phyloP scores from a whole-genome alignment of 2,329 filamentous ascomycete genomes.

The Fusarium sp. region DNA sequence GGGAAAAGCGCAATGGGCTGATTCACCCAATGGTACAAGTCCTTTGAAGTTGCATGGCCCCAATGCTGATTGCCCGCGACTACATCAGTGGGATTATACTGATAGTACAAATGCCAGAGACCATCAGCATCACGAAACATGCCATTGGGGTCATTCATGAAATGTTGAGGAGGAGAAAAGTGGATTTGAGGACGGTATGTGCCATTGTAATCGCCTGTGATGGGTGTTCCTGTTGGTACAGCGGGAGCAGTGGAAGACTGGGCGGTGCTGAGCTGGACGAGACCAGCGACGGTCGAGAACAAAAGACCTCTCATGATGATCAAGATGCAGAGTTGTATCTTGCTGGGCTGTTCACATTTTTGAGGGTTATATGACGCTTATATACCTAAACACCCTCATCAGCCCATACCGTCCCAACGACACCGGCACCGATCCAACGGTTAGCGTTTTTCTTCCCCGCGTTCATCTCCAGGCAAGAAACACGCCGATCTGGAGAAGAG shows the following conservation, averaged over 20 bases:
- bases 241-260: neutral
- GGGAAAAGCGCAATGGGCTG: conserved; percentile 70
- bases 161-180: conserved; percentile 62
- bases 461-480: neutral
- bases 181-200: conserved; percentile 62
- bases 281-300: neutral
- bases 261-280: neutral
- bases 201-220: conserved; percentile 42
- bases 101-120: conserved; percentile 72
- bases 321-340: neutral
- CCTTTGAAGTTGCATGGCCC: conserved; percentile 71
- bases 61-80: conserved; percentile 71
- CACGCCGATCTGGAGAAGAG: neutral
- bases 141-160: conserved; percentile 73
- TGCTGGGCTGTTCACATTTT: accelerated
- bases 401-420: neutral
- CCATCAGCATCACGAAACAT: conserved; percentile 67
- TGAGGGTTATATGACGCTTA: neutral
- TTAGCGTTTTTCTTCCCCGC: neutral
- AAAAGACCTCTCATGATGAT: neutral
- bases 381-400: neutral
- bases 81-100: conserved; percentile 57
- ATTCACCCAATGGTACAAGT: conserved; percentile 72
- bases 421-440: neutral
- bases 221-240: conserved; percentile 37